phyloP scores from a whole-genome alignment of 2,329 filamentous ascomycete species.

The Aspergillus costaricaensis region DNA sequence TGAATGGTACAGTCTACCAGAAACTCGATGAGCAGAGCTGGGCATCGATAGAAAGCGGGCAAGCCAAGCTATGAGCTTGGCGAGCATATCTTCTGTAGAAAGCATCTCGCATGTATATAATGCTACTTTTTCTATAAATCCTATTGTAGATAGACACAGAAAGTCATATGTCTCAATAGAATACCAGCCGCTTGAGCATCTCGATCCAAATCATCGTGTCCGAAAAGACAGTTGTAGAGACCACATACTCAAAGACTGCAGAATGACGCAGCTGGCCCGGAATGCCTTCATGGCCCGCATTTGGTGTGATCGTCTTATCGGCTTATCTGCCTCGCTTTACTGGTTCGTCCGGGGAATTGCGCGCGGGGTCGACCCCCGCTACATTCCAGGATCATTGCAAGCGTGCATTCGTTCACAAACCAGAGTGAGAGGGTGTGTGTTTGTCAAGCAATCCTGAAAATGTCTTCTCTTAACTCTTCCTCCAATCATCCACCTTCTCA shows the following conservation, averaged over 20 bases:
- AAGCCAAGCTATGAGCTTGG: constrained; percentile 43
- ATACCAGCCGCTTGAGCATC: no score
- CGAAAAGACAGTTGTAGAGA: no score
- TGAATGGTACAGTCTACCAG: constrained; percentile 45
- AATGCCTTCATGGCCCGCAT: neutral
- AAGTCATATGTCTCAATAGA: neutral
- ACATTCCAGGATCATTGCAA: neutral
- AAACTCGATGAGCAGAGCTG: constrained; percentile 42
- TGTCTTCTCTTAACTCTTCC: neutral
- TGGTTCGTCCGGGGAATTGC: neutral
- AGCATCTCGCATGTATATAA: neutral
- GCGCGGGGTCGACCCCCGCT: neutral
- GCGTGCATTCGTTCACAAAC: neutral
- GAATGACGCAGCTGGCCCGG: neutral
- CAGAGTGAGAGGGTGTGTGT: neutral
- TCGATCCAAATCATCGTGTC: no score
- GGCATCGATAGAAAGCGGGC: constrained; percentile 45
- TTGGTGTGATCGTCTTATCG: neutral
- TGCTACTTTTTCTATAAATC: neutral
- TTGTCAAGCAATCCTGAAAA: neutral
- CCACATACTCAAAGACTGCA: no score
- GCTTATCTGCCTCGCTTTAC: neutral
- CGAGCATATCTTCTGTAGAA: neutral
- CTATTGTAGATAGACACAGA: neutral
- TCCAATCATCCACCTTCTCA: neutral